phyloP scores from a whole-genome alignment of 805 yeast genomes.

The Lipomyces yamanashiensis region DNA sequence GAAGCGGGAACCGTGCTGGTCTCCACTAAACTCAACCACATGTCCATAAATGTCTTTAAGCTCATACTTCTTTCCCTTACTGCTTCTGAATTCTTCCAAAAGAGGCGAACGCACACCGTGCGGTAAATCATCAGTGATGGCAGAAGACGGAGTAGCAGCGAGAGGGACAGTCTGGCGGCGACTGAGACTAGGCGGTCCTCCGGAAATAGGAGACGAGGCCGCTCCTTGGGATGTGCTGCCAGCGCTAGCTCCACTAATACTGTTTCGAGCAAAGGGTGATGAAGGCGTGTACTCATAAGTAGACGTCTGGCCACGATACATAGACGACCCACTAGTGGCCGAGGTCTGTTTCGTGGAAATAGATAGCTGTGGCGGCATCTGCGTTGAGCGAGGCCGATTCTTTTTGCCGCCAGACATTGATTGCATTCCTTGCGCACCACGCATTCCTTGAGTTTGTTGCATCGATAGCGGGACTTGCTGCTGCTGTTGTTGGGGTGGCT shows the following conservation, averaged over 20 bases:
- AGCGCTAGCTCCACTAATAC: constrained; percentile 6
- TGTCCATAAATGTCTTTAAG: constrained; percentile 81
- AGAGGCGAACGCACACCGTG: constrained; percentile 52
- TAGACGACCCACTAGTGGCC: background rate
- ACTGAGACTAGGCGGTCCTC: background rate
- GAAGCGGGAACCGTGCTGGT: constrained; percentile 96
- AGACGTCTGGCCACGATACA: constrained; percentile 17
- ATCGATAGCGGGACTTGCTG: constrained; percentile 5
- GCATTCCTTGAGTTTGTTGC: background rate
- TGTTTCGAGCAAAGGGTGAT: constrained; percentile 6
- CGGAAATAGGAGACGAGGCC: background rate
- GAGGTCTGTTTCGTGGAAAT: constrained; percentile 1
- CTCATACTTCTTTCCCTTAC: constrained; percentile 62
- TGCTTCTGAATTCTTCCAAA: constrained; percentile 81
- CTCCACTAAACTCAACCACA: constrained; percentile 88
- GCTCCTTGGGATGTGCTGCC: background rate
- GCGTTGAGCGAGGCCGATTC: constrained; percentile 14
- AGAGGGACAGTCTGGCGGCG: constrained; percentile 9
- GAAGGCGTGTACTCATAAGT: constrained; percentile 16
- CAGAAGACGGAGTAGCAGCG: constrained; percentile 5
- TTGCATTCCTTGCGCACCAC: constrained; percentile 3
- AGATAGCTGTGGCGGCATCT: constrained; percentile 12
- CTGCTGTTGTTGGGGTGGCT: background rate
- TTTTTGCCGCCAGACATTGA: constrained; percentile 16
- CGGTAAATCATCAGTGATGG: constrained; percentile 25